Evolutionary conservation across 331 rosid species (phyloP).

Genomic region (Malus hybrid): DNA sequence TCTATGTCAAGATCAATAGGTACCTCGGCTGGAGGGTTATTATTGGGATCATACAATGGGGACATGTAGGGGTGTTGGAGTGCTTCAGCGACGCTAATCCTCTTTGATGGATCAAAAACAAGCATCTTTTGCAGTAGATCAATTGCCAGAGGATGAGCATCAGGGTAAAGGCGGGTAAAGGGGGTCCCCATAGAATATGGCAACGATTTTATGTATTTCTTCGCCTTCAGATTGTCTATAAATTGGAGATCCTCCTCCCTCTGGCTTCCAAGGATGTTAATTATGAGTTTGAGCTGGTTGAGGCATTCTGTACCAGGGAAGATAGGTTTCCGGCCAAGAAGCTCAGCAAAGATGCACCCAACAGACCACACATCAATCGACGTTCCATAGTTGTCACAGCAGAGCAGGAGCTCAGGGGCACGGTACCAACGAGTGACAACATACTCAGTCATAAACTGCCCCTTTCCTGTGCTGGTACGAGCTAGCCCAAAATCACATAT

Average conservation of each 20-base stretch:
- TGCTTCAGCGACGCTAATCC: slow-evolving; percentile 63
- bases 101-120: slow-evolving; percentile 74
- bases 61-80: slow-evolving; percentile 87
- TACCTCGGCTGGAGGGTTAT: slow-evolving; percentile 52
- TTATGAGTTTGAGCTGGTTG: slow-evolving; percentile 65
- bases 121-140: slow-evolving; percentile 72
- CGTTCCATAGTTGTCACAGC: slow-evolving; percentile 76
- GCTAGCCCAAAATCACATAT: slow-evolving; percentile 90
- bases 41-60: slow-evolving; percentile 54
- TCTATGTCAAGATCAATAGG: slow-evolving; percentile 74
- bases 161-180: slow-evolving; percentile 47
- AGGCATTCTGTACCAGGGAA: slow-evolving; percentile 79
- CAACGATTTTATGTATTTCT: slow-evolving; percentile 49
- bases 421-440: slow-evolving; percentile 88
- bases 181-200: slow-evolving; percentile 49
- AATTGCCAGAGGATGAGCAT: slow-evolving; percentile 71
- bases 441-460: slow-evolving; percentile 87
- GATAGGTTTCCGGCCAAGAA: slow-evolving; percentile 68
- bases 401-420: slow-evolving; percentile 81
- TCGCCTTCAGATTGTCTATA: slow-evolving; percentile 76
- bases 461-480: slow-evolving; percentile 57
- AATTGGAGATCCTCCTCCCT: slow-evolving; percentile 74
- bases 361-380: slow-evolving; percentile 89
- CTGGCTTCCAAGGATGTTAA: slow-evolving; percentile 76
- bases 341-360: slow-evolving; percentile 80